phyloP scores from a whole-genome alignment of 1,284 basidiomycete genomes.

The Abortiporus biennis region DNA sequence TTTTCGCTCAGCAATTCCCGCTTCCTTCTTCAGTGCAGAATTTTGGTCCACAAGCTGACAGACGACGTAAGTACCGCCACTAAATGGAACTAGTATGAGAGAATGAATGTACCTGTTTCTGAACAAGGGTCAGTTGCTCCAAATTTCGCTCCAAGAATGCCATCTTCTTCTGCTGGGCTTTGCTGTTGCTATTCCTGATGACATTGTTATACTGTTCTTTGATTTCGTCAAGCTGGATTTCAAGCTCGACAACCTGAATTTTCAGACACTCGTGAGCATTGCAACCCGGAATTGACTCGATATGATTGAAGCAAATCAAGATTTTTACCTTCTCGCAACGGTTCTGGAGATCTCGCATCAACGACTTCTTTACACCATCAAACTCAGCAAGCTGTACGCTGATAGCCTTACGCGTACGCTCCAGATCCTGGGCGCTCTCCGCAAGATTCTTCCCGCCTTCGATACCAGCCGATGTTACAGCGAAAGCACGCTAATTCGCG shows the following conservation, averaged over 20 bases:
- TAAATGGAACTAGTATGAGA: constrained; percentile 11
- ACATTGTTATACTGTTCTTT: constrained; percentile 99
- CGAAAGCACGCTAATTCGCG: constrained; percentile 83
- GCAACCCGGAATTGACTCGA: constrained; percentile 1
- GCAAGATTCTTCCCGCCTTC: constrained; percentile 95
- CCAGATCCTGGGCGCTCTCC: constrained; percentile 95
- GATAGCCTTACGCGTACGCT: constrained; percentile 94
- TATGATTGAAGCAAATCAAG: constrained; percentile 9
- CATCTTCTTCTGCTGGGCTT: constrained; percentile 99
- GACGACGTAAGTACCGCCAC: constrained; percentile 6
- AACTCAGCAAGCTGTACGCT: constrained; percentile 97
- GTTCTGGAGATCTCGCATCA: constrained; percentile 98
- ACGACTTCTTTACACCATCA: constrained; percentile 96
- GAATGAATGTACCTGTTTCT: constrained; percentile 74
- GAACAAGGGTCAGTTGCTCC: constrained; percentile 92
- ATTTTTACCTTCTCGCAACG: constrained; percentile 92
- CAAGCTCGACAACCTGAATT: constrained; percentile 93
- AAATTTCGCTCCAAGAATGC: constrained; percentile 96
- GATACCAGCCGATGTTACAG: constrained; percentile 93
- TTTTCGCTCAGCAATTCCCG: constrained; percentile 95
- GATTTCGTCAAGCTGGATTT: constrained; percentile 98
- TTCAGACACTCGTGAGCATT: not conserved
- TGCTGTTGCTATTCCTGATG: constrained; percentile 95
- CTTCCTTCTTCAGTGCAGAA: constrained; percentile 95
- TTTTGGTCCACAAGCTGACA: constrained; percentile 96